A percentile compares a stretch with the other conserved stretches of the same genome.
phyloP scores from a whole-genome alignment of 352 stramenopile genomes.

The Thalassiosira mediterranea region DNA sequence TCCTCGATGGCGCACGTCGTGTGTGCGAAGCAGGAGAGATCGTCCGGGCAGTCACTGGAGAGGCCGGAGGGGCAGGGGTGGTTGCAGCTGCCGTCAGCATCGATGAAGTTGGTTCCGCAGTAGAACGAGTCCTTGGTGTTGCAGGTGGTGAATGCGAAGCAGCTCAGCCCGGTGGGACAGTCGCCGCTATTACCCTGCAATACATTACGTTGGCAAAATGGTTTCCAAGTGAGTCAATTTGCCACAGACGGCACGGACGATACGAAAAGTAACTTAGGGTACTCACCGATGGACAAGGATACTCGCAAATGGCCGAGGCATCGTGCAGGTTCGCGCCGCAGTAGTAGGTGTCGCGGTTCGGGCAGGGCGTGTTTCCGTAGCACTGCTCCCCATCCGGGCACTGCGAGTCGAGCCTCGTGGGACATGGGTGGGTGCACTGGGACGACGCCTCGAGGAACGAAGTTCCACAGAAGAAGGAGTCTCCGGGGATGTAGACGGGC shows the following conservation, averaged over 20 bases:
- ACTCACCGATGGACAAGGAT: slow-evolving; percentile 52
- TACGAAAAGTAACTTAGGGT: too few species aligned
- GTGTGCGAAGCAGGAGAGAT: slow-evolving; percentile 52
- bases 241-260: too few species aligned
- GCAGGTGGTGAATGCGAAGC: slow-evolving; percentile 63
- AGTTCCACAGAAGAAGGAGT: slow-evolving; percentile 57
- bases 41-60: slow-evolving; percentile 42
- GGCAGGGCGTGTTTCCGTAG: slow-evolving; percentile 53
- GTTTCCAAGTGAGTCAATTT: too few species aligned
- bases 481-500: slow-evolving; percentile 7
- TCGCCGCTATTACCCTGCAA: slow-evolving; percentile 15
- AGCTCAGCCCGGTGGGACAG: slow-evolving; percentile 47
- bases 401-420: slow-evolving; percentile 42
- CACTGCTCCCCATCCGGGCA: slow-evolving; percentile 50
- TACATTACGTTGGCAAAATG: too few species aligned
- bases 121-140: slow-evolving; percentile 51
- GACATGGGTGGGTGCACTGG: slow-evolving; percentile 53
- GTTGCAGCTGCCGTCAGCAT: slow-evolving; percentile 45
- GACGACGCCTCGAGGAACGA: slow-evolving; percentile 54
- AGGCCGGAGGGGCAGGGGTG: slow-evolving; percentile 38
- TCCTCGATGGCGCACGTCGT: slow-evolving; percentile 41
- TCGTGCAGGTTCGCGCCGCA: slow-evolving; percentile 56
- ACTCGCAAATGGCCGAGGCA: slow-evolving; percentile 42
- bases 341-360: slow-evolving; percentile 55
- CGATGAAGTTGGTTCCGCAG: slow-evolving; percentile 51